Evolutionary conservation across 148 eudicot genomes (phyloP), one percentile per base, ranked within the genome.

Genomic region (Fagopyrum homotropicum): DNA sequence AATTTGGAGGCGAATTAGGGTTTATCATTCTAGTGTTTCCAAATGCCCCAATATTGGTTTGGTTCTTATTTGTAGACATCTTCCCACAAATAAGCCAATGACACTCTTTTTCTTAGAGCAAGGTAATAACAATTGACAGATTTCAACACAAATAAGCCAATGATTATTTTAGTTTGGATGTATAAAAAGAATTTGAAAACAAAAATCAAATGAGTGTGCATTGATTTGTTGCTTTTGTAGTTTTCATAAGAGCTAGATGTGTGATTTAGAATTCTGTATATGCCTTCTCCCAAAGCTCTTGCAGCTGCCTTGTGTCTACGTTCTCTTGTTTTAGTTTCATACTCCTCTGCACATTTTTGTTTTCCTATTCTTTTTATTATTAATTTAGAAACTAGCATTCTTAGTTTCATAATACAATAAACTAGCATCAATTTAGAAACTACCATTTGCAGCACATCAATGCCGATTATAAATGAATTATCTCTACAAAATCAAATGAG

Each of bases 271-370:
- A 90, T 90, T 51, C 91, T 79, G 74, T 92, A 92, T 0, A 88
- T 56, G 35, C 98, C 98, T 82, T 92, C 96, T 2, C 93, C 98
- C 14, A 88, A 9, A 2, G 93, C 90, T 59, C 93, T 84, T 3
- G 93, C 87, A 0, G 79, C 74, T 6, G 87, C 75, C 14, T 64
- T 80, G 29, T 74, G 87, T 16, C 91, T 76, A 72, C 80, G 91
- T 43, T 96, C 98, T 72, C 88, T 22, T 22, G 26, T 22, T 22
- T 22, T 22, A 22, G 26, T 22, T 22, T 22, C 26, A 22, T 22
- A 22, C 26, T 22, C 26, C 26, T 22, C 26, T 22, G 26, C 26
- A 22, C 26, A 22, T 22, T 22, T 22, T 22, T 22, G 26, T 22
- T 22, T 22, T 22, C 26, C 26, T 22, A 22, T 22, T 22, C 26